Conservation (phyloP, 768 basidiomycete genomes). For the Hirschioporus abietinus region DNA sequence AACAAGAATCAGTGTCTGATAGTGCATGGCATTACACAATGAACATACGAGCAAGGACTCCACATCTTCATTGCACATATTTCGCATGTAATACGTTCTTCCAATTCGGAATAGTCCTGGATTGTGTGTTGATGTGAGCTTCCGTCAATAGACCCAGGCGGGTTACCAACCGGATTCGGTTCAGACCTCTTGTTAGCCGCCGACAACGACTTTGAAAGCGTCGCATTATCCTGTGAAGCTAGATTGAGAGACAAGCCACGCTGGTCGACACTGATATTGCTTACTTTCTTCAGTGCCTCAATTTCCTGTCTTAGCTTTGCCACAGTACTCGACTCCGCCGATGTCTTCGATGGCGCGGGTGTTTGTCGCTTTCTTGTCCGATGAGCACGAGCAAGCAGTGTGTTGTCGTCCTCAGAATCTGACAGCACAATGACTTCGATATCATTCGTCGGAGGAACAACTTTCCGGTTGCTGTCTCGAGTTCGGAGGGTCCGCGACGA, state of each 20-base stretch:
- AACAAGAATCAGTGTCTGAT: background rate
- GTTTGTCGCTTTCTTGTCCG: background rate
- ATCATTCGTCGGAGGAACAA: background rate
- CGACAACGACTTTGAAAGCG: background rate
- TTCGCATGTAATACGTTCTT: conserved; percentile 55
- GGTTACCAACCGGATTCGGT: background rate
- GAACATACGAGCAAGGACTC: conserved; percentile 57
- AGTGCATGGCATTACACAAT: background rate
- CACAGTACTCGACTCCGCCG: background rate
- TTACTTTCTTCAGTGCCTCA: background rate
- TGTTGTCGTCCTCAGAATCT: background rate
- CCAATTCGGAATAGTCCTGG: conserved; percentile 26
- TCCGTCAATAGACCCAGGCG: background rate
- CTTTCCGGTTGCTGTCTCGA: background rate
- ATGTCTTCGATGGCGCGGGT: background rate
- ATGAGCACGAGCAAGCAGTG: background rate
- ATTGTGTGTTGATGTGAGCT: background rate
- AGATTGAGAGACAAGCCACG: background rate
- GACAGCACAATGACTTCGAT: background rate
- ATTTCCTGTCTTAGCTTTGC: background rate
- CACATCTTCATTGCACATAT: conserved; percentile 63
- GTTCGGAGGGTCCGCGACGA: background rate
- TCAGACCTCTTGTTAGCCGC: background rate
- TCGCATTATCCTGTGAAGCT: background rate
- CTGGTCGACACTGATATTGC: background rate